Conservation (phyloP, 345 rosid species). For the Nasturtium officinale region DNA sequence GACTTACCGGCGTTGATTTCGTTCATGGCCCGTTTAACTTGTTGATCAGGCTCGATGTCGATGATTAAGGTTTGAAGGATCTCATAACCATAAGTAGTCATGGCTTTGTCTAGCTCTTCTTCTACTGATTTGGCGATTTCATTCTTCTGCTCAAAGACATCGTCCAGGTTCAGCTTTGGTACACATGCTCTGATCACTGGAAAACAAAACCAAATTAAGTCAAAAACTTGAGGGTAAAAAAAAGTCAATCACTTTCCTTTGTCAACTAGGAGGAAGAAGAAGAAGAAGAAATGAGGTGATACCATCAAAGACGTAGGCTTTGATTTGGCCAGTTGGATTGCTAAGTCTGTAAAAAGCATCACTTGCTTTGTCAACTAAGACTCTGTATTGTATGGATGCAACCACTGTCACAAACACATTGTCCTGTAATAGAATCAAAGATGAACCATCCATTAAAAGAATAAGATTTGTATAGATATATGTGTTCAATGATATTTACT, state of each 20-base stretch:
- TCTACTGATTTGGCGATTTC: constrained; percentile 60
- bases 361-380: constrained; percentile 52
- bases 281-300: background rate
- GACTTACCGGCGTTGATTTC: constrained; percentile 56
- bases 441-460: background rate
- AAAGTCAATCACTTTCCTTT: background rate
- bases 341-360: constrained; percentile 68
- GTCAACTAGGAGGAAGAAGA: background rate
- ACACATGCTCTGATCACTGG: constrained; percentile 64
- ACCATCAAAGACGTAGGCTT: constrained; percentile 67
- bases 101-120: constrained; percentile 63
- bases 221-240: background rate
- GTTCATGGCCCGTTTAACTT: constrained; percentile 63
- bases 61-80: constrained; percentile 61
- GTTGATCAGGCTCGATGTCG: constrained; percentile 61
- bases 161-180: constrained; percentile 56
- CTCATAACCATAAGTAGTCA: constrained; percentile 61
- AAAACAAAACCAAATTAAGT: background rate
- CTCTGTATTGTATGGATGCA: constrained; percentile 61
- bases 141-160: constrained; percentile 65
- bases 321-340: constrained; percentile 56
- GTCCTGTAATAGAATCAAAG: constrained; percentile 40
- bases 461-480: background rate
- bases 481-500: background rate
- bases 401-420: constrained; percentile 65